A percentile compares a stretch with the other conserved stretches of the same genome.
These are phyloP conservation scores for Aspergillus pseudoviridinutans DNA, from an alignment of 2,329 filamentous ascomycete species.

Conservation along the genomic window DNA sequence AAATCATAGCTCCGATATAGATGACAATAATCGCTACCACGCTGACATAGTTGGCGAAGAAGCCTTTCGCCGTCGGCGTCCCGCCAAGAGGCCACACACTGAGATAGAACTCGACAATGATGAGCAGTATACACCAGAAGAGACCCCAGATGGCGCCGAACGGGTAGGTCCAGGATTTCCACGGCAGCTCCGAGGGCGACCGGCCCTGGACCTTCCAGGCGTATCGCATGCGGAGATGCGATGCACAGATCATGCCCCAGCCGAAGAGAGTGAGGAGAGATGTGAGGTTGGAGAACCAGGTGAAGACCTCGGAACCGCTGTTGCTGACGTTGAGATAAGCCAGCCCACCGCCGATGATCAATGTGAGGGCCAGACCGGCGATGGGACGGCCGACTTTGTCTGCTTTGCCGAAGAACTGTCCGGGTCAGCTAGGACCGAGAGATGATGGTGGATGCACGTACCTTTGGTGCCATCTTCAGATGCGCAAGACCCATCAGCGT, in stretches of 20 bases:
- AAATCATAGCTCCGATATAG: constrained; percentile 40
- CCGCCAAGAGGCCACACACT: constrained; percentile 42
- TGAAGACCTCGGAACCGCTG: constrained; percentile 42
- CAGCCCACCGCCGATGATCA: constrained; percentile 62
- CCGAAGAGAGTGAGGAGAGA: constrained; percentile 44
- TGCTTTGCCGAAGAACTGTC: constrained; percentile 25
- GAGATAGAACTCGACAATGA: constrained; percentile 48
- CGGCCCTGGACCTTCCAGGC: constrained; percentile 42
- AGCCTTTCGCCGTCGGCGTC: constrained; percentile 33
- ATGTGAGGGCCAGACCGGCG: constrained; percentile 56
- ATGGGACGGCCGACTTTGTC: constrained; percentile 40
- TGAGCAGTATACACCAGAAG: constrained; percentile 42
- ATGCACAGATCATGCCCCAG: constrained; percentile 44
- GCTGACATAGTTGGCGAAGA: constrained; percentile 48
- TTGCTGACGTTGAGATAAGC: constrained; percentile 43
- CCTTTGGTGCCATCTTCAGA: constrained; percentile 41
- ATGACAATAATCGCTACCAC: constrained; percentile 42
- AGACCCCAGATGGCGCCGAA: constrained; percentile 44
- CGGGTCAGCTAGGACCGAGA: not conserved
- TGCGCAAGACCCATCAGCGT: constrained; percentile 44
- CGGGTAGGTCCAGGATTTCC: constrained; percentile 46
- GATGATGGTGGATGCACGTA: not conserved
- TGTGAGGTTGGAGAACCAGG: constrained; percentile 47
- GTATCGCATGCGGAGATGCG: constrained; percentile 42
- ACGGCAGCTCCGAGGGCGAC: constrained; percentile 34